Evolutionary conservation across 2,329 filamentous ascomycete genomes (phyloP).

Genomic region (Plectosphaerella cucumerina): DNA sequence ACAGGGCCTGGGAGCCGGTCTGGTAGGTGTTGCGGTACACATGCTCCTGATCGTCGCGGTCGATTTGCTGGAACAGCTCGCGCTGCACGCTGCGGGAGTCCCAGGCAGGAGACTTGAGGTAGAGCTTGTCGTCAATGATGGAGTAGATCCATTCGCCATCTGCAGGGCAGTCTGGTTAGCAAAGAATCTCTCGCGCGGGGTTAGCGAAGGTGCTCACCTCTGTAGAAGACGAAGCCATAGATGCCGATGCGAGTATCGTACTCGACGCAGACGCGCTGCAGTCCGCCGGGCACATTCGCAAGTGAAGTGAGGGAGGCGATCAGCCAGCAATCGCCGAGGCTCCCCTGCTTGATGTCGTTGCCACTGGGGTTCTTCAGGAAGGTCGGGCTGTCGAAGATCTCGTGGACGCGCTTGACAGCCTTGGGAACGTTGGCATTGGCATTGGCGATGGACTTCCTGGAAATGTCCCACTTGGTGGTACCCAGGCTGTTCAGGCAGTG

Average conservation of each 20-base stretch:
- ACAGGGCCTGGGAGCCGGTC: constrained; percentile 71
- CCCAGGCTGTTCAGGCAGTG: constrained; percentile 51
- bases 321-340: constrained; percentile 78
- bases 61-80: constrained; percentile 69
- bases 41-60: constrained; percentile 67
- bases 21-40: constrained; percentile 69
- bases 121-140: constrained; percentile 88
- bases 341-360: constrained; percentile 73
- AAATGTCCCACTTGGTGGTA: constrained; percentile 47
- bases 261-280: constrained; percentile 71
- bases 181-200: neutral
- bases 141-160: constrained; percentile 91
- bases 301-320: constrained; percentile 75
- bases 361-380: constrained; percentile 65
- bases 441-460: constrained; percentile 36
- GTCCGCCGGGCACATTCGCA: constrained; percentile 65
- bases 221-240: constrained; percentile 84
- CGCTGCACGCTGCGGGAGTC: constrained; percentile 74
- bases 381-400: constrained; percentile 70
- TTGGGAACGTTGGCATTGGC: constrained; percentile 56
- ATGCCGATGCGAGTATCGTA: constrained; percentile 72
- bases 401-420: constrained; percentile 69
- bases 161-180: constrained; percentile 16
- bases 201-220: constrained; percentile 37
- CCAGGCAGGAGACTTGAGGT: constrained; percentile 76